Percentiles rank a stretch among this genome's conserved stretches.
phyloP scores from a whole-genome alignment of 306 rosid genomes.

The Astragalus membranaceus region DNA sequence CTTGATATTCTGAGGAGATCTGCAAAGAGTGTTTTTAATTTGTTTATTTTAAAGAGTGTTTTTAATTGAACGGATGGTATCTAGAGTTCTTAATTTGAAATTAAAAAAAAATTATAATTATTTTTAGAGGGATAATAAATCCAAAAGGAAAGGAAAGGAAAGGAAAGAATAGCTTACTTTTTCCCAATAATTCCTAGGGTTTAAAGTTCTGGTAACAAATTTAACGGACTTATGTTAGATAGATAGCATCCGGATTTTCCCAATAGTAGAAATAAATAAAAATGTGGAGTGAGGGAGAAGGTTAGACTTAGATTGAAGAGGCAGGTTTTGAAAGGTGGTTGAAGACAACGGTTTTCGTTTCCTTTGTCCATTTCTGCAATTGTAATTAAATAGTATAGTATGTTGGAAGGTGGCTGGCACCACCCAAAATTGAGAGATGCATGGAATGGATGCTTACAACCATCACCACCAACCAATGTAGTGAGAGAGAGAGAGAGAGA shows the following conservation, averaged over 20 bases:
- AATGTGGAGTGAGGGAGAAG: constrained; percentile 4
- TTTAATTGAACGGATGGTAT: too few species aligned
- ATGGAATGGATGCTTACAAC: background rate
- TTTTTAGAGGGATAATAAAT: too few species aligned
- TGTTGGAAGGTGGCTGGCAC: constrained; percentile 25
- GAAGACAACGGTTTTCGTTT: constrained; percentile 18
- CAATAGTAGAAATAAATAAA: background rate
- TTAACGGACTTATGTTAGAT: too few species aligned
- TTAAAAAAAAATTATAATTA: too few species aligned
- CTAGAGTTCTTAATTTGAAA: too few species aligned
- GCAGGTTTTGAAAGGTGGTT: constrained; percentile 42
- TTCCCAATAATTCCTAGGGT: background rate
- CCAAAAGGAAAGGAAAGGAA: background rate
- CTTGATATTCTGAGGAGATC: too few species aligned
- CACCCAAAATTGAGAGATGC: constrained; percentile 4
- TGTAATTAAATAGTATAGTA: background rate
- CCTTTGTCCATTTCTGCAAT: background rate
- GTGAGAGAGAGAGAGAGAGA: too few species aligned
- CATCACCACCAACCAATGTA: too few species aligned
- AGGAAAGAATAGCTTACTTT: background rate
- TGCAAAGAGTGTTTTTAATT: too few species aligned
- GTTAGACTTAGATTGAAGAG: constrained; percentile 52
- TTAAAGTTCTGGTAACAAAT: background rate
- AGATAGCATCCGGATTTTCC: too few species aligned
- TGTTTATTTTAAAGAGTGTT: too few species aligned